Evolutionary conservation across 345 rosid genomes (phyloP), one percentile per base, ranked within the genome.

Genomic region (Nasturtium officinale): DNA sequence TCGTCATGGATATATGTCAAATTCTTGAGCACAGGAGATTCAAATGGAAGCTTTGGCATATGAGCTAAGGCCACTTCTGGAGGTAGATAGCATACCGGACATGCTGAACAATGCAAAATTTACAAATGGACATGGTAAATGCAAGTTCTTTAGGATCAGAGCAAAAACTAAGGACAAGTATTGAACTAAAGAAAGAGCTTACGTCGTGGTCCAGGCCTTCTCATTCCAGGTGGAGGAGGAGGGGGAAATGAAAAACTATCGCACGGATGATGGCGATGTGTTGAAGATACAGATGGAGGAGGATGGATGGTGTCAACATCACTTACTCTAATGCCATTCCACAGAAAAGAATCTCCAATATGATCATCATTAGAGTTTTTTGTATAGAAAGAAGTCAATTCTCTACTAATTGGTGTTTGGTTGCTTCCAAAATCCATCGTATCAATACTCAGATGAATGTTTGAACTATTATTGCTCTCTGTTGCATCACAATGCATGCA

Each of bases 1-100:
- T 84, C 84, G 7, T 87, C 85, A 33, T 65, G 78, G 71, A 85
- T 38, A 72, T 86, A 90, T n/a, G 87, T 82, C 85, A 93, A 78
- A 70, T 85, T 72, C 25, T 21, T 82, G 35, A 90, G 83, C 32
- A 89, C 81, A 0, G 90, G 87, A 52, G 92, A 87, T 23, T 61
- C 64, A 58, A 89, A 85, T 29, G 86, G 82, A 57, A 67, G 71
- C 66, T 66, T 79, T 33, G 97, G 98, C 94, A 90, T 89, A 70
- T 82, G 82, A 42, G 83, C 83, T 48, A 80, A 83, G 13, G 97
- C 98, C 82, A 84, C 88, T 66, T 85, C 89, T 55, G 81, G 83
- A 33, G 97, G 81, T 57, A 93, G 66, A 52, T 90, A 93, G 72
- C 98, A 90, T 38, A 93, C 97, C 2, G 96, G 87, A 64, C 98